A percentile compares a stretch with the other conserved stretches of the same genome.
Conservation (phyloP, 345 rosid genomes). For the Lumnitzera racemosa region DNA sequence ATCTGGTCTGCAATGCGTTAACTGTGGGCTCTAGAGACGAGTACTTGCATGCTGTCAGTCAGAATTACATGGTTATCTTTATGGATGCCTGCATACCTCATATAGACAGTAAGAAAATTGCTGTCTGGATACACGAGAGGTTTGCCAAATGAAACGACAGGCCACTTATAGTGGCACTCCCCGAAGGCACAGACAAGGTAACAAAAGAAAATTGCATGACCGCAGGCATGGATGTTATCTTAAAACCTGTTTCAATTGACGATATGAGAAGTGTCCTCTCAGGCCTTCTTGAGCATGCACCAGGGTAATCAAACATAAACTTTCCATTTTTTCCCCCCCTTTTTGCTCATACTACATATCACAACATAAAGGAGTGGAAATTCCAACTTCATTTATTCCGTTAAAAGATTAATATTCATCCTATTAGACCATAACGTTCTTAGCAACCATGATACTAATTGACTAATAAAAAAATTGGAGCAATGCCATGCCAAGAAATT, state of each 20-base stretch:
- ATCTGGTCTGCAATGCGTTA: constrained; percentile 82
- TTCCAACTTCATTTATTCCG: too few species aligned
- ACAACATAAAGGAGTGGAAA: too few species aligned
- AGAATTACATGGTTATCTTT: constrained; percentile 75
- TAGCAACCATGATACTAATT: too few species aligned
- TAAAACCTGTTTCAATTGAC: constrained; percentile 78
- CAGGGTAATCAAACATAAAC: constrained; percentile 9
- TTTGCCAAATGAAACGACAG: constrained; percentile 60
- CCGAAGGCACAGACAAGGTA: constrained; percentile 57
- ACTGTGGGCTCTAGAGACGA: constrained; percentile 65
- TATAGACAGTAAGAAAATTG: constrained; percentile 53
- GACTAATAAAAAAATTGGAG: too few species aligned
- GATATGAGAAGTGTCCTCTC: constrained; percentile 70
- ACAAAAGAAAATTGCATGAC: constrained; percentile 80
- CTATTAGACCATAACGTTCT: too few species aligned
- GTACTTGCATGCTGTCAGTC: constrained; percentile 52
- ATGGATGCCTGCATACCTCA: constrained; percentile 61
- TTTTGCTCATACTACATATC: too few species aligned
- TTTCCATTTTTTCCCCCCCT: too few species aligned
- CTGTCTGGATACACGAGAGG: constrained; percentile 48
- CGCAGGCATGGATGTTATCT: constrained; percentile 66
- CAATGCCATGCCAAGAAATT: too few species aligned
- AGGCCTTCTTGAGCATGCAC: constrained; percentile 62
- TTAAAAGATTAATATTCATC: too few species aligned
- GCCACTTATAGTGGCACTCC: constrained; percentile 81